Base-by-base conservation (phyloP, 805 yeast species). In the Ogataea methanolica region DNA sequence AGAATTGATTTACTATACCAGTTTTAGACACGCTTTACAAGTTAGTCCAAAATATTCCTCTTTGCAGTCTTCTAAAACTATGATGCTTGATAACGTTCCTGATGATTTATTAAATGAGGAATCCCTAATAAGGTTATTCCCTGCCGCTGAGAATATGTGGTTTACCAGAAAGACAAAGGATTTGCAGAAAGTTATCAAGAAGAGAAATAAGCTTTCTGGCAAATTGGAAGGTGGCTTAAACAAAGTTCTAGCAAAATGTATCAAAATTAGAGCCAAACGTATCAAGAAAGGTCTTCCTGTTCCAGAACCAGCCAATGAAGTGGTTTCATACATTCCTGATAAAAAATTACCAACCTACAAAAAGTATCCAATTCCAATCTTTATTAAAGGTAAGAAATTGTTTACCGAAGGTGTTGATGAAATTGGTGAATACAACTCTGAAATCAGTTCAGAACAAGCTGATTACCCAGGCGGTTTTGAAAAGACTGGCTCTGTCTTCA, bases 321-420 rank as follows among this genome's bases (percentile, higher is more conserved):
- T 83, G 42, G 72, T 74, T 52, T 72, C 80, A 39, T 89, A 87
- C 64, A 80, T 89, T 51, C 75, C 78, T 5, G 71, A 69, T 42
- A 84, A 85, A 67, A 90, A 89, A 72, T 78, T 92, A 57, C 97
- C 97, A 42, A 83, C 88, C 33, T 92, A 88, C 67, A 79, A 79
- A 53, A 75, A 89, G 58, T 79, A 78, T 59, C 81, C 80, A 47
- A 67, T 86, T 49, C 82, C 80, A 48, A 65, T 85, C 48, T 74
- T 84, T 56, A 96, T 97, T 49, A 68, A 86, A 68, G 91, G 91
- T 69, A 96, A 91, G 47, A 84, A 85, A 58, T 85, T 97, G 33
- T 78, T 92, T 60, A 78, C 83, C 44, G 85, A 89, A 61, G 82
- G 85, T 51, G 74, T 79, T 44, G 81, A 82, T 53, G 76, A 76